Base-by-base conservation (phyloP, 1,284 basidiomycete genomes). In the Ganoderma sp. region DNA sequence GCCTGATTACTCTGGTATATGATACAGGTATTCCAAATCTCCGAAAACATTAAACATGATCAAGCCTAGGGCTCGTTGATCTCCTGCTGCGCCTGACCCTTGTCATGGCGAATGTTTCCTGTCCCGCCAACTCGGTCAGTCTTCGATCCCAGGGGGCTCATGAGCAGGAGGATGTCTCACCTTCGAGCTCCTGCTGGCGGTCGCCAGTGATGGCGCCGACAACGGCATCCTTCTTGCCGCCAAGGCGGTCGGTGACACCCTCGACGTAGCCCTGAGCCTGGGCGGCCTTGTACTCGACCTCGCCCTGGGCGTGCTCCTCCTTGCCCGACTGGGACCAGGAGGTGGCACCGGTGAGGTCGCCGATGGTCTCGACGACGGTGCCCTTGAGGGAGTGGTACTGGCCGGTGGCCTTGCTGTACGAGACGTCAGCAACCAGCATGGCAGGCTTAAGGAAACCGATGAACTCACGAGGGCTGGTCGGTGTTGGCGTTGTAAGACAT, bases 311-410 rank as follows among this genome's bases (percentile, higher is more conserved):
- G 75, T 92, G 91, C 75, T 91, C 89, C 69, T 92, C 82, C 70
- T 87, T 87, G n/a, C 91, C 90, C 43, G 87, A 80, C 69, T 84
- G 77, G 73, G 81, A 72, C 88, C 85, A 88, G 6, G 81, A 76
- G 60, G 79, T 71, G 9, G 81, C 75, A 22, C 87, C 87, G 52
- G 82, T 83, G 60, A 84, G 28, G 69, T 88, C 82, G 64, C 88
- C 87, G 65, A 86, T 76, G 78, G 82, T 77, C 81, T 92, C 90
- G 73, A 90, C 87, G 65, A 79, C 77, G 62, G 80, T 84, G 17
- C 91, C 92, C 80, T 89, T 89, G 48, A 82, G 70, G 3, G 87
- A 88, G 79, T 89, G 87, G 74, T 77, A 82, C 79, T 92, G 87
- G 71, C 90, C 92, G 73, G 85, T 82, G 72, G 82, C 74, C 82